Conservation (phyloP, 352 stramenopile genomes). For the Phytophthora quininea region DNA sequence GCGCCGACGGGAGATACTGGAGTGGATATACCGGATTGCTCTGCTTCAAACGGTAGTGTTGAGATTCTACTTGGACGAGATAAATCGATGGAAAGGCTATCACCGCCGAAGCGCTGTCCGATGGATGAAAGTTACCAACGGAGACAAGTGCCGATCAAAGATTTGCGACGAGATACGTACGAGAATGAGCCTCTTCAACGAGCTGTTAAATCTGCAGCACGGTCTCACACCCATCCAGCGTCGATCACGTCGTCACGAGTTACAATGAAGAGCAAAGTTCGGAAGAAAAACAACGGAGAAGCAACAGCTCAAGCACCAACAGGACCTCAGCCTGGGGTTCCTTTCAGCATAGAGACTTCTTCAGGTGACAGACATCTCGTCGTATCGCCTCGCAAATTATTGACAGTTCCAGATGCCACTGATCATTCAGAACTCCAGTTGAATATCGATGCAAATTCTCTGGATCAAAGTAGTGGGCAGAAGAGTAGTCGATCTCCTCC, state of each 20-base stretch:
- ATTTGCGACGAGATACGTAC: conserved; percentile 8
- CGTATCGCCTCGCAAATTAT: conserved; percentile 44
- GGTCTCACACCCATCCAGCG: conserved; percentile 15
- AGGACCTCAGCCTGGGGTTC: conserved; percentile 39
- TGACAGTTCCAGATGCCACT: conserved; percentile 20
- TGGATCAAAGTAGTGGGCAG: conserved; percentile 1
- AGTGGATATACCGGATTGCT: conserved; percentile 16
- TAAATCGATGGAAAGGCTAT: conserved; percentile 11
- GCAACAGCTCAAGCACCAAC: background rate
- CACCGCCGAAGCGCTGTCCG: conserved; percentile 19
- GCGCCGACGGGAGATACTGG: conserved; percentile 20
- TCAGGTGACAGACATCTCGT: conserved; percentile 5
- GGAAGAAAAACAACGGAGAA: conserved; percentile 16
- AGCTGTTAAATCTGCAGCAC: conserved; percentile 19
- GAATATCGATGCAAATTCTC: conserved; percentile 12
- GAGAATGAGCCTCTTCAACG: conserved; percentile 22
- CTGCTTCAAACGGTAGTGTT: conserved; percentile 1
- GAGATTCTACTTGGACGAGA: conserved; percentile 17
- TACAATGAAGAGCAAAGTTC: conserved; percentile 31
- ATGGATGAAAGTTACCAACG: conserved; percentile 28
- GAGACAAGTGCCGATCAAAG: conserved; percentile 27
- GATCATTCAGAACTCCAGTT: conserved; percentile 12
- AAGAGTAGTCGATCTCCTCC: conserved; percentile 14
- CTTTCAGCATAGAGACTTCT: conserved; percentile 38
- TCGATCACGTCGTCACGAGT: conserved; percentile 27